A percentile compares a stretch with the other conserved stretches of the same genome.
phyloP scores from a whole-genome alignment of 176 grass and related monocot genomes.

The Aegilops speltoides region DNA sequence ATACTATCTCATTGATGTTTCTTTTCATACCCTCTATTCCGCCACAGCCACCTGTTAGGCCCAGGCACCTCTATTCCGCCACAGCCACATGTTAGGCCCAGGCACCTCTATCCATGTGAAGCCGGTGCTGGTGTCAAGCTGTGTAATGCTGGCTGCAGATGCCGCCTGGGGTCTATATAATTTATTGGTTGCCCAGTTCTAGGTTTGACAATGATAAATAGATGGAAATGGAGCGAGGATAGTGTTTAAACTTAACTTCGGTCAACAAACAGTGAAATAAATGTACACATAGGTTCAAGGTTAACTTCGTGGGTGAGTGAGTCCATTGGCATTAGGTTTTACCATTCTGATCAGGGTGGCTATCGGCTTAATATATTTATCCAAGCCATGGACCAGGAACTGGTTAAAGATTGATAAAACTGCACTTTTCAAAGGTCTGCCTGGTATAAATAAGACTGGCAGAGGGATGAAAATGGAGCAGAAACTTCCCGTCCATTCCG shows the following conservation, averaged over 20 bases:
- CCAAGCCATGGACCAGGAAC: conserved; percentile 14
- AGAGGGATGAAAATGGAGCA: background rate
- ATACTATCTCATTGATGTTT: background rate
- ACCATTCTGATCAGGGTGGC: background rate
- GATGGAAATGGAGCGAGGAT: background rate
- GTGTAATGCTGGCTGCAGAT: background rate
- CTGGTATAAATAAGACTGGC: background rate
- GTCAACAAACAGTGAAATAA: background rate
- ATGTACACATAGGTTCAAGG: background rate
- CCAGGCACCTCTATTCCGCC: background rate
- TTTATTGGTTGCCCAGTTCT: background rate
- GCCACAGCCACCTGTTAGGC: background rate
- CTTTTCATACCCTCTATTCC: background rate
- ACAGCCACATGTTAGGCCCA: background rate
- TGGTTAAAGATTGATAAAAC: background rate
- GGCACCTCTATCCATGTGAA: background rate
- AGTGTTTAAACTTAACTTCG: background rate
- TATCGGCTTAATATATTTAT: conserved; percentile 8
- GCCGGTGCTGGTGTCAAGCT: background rate
- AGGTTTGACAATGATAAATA: conserved; percentile 11
- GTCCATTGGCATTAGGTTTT: background rate
- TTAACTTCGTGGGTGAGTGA: background rate
- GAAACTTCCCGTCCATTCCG: background rate
- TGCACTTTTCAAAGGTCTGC: background rate
- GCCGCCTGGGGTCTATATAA: background rate